Conservation (phyloP, 805 yeast species). For the Zygosaccharomyces kombuchaensis region DNA sequence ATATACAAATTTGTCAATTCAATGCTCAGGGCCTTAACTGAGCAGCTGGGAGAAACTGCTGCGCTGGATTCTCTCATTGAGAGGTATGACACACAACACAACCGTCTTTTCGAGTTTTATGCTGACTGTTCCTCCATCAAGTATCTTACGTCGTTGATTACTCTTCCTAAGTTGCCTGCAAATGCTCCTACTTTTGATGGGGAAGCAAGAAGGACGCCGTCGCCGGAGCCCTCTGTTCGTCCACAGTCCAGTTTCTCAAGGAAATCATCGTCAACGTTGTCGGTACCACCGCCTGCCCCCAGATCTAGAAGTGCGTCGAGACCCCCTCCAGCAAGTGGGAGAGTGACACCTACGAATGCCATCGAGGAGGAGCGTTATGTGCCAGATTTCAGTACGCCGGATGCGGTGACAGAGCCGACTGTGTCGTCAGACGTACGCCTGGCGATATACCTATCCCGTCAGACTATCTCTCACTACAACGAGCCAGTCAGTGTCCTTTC, state of each 20-base stretch:
- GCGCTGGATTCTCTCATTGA: slow-evolving; percentile 71
- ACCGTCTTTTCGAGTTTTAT: slow-evolving; percentile 72
- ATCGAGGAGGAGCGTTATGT: background rate
- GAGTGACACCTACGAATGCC: background rate
- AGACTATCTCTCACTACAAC: slow-evolving; percentile 10
- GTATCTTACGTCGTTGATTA: slow-evolving; percentile 73
- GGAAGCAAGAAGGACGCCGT: background rate
- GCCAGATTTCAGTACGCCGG: background rate
- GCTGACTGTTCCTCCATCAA: slow-evolving; percentile 85
- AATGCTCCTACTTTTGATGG: slow-evolving; percentile 29
- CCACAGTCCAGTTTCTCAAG: background rate
- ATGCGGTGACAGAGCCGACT: background rate
- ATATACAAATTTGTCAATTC: slow-evolving; percentile 84
- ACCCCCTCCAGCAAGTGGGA: background rate
- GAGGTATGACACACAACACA: slow-evolving; percentile 65
- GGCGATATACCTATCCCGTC: slow-evolving; percentile 11
- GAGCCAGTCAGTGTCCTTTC: slow-evolving; percentile 10
- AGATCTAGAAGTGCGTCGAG: background rate
- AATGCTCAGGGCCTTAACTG: slow-evolving; percentile 85
- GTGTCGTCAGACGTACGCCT: slow-evolving; percentile 8
- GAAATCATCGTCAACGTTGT: background rate
- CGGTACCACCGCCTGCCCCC: background rate
- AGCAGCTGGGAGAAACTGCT: slow-evolving; percentile 61
- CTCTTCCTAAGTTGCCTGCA: slow-evolving; percentile 37
- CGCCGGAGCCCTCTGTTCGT: slow-evolving; percentile 1